These are phyloP conservation scores for Verticillium albo-atrum DNA, from an alignment of 2,329 filamentous ascomycete species.

Conservation along the genomic window DNA sequence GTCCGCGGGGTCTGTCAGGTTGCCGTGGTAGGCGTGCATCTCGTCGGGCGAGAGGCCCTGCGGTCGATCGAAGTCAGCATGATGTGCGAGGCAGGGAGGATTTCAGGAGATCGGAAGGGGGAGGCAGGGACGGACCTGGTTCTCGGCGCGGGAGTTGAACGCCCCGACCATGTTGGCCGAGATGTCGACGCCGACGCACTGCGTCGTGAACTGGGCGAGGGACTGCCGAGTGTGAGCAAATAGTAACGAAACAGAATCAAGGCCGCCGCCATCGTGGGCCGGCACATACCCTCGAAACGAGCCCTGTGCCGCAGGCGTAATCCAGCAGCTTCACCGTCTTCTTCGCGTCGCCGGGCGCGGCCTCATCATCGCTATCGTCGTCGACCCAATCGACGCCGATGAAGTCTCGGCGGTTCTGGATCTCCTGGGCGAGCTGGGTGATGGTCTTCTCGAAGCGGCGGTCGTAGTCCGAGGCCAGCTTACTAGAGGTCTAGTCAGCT, in stretches of 20 bases:
- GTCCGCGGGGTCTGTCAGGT: constrained; percentile 46
- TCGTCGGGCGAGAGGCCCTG: constrained; percentile 46
- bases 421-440: constrained; percentile 46
- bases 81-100: not conserved
- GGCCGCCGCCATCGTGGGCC: too few relatives aligned
- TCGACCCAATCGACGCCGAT: constrained; percentile 54
- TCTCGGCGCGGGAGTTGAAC: constrained; percentile 59
- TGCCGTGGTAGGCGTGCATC: constrained; percentile 53
- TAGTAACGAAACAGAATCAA: too few relatives aligned
- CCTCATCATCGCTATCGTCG: constrained; percentile 30
- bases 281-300: constrained; percentile 60
- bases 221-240: constrained; percentile 33
- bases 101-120: not conserved
- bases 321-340: constrained; percentile 55
- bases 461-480: constrained; percentile 53
- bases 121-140: constrained; percentile 36
- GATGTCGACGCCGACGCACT: constrained; percentile 65
- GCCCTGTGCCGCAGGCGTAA: constrained; percentile 71
- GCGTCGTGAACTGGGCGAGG: constrained; percentile 56
- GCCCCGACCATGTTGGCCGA: constrained; percentile 64
- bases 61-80: not conserved
- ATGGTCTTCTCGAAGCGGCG: constrained; percentile 49
- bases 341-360: constrained; percentile 11
- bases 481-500: constrained; percentile 27
- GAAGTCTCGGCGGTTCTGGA: constrained; percentile 52